phyloP scores from a whole-genome alignment of 176 grass and related monocot species.

The Phragmites australis region DNA sequence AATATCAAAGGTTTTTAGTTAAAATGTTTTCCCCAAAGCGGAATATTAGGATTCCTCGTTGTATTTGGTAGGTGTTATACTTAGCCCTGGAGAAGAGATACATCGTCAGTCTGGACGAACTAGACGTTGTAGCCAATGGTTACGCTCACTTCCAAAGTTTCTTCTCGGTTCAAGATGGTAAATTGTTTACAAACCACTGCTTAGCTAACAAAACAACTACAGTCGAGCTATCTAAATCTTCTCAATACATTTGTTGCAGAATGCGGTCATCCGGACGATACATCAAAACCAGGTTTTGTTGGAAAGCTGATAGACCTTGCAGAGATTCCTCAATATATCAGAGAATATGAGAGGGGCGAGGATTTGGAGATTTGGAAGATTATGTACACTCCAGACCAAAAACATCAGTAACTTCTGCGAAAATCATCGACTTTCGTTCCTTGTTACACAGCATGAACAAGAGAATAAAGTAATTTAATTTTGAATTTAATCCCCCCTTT shows the following conservation, averaged over 20 bases:
- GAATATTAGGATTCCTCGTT: not conserved
- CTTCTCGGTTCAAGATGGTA: conserved; percentile 51
- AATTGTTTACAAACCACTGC: not conserved
- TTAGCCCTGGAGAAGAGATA: conserved; percentile 93
- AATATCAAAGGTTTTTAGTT: not conserved
- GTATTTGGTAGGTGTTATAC: conserved; percentile 61
- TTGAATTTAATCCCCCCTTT: not conserved
- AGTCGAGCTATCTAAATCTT: not conserved
- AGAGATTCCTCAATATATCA: conserved; percentile 70
- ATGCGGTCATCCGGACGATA: not conserved
- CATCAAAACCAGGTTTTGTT: conserved; percentile 27
- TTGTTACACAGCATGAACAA: not conserved
- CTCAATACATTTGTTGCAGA: conserved; percentile 29
- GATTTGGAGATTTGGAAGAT: conserved; percentile 79
- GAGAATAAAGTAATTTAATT: not conserved
- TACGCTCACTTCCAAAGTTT: conserved; percentile 70
- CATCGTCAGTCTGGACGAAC: conserved; percentile 79
- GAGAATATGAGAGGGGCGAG: conserved; percentile 71
- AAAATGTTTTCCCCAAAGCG: not conserved
- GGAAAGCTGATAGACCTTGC: conserved; percentile 58
- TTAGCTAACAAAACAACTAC: not conserved
- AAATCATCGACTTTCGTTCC: not conserved
- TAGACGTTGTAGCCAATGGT: conserved; percentile 81
- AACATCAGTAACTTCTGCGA: not conserved
- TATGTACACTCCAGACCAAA: conserved; percentile 24